A percentile compares a stretch with the other conserved stretches of the same genome.
These are phyloP conservation scores for Haematococcus lacustris DNA, from an alignment of 139 green algal species.

Conservation along the genomic window DNA sequence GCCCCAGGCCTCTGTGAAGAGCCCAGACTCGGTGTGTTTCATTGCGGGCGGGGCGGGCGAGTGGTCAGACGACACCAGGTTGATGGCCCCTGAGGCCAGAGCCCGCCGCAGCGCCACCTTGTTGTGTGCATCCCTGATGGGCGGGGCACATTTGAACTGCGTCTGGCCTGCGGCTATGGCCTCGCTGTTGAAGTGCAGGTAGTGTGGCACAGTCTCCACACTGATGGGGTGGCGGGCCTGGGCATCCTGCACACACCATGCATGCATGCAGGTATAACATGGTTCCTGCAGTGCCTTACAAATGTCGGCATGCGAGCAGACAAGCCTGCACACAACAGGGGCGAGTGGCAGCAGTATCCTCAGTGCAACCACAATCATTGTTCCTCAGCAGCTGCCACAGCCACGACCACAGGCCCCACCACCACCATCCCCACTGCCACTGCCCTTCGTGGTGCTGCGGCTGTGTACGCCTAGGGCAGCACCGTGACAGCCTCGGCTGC, in stretches of 20 bases:
- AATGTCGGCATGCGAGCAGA: no score
- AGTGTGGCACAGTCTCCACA: constrained; percentile 90
- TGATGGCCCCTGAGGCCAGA: constrained; percentile 54
- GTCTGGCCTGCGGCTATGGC: constrained; percentile 62
- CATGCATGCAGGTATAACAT: no score
- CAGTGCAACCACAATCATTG: no score
- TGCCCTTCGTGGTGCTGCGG: no score
- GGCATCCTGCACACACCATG: constrained; percentile 19
- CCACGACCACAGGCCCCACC: no score
- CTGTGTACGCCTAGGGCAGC: no score
- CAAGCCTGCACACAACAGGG: no score
- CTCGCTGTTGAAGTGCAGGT: constrained; percentile 81
- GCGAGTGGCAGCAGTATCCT: no score
- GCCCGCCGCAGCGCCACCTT: constrained; percentile 37
- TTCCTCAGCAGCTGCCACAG: no score
- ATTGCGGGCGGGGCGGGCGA: constrained; percentile 67
- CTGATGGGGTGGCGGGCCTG: constrained; percentile 54
- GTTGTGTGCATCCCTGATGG: constrained; percentile 62
- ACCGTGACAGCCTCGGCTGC: no score
- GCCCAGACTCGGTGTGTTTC: constrained; percentile 71
- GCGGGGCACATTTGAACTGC: constrained; percentile 84
- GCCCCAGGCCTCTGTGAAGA: constrained; percentile 91
- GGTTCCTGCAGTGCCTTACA: no score
- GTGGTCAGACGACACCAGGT: constrained; percentile 81
- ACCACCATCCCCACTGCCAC: no score